Conservation (phyloP, 352 stramenopile genomes). For the Globisporangium iwayamae region DNA sequence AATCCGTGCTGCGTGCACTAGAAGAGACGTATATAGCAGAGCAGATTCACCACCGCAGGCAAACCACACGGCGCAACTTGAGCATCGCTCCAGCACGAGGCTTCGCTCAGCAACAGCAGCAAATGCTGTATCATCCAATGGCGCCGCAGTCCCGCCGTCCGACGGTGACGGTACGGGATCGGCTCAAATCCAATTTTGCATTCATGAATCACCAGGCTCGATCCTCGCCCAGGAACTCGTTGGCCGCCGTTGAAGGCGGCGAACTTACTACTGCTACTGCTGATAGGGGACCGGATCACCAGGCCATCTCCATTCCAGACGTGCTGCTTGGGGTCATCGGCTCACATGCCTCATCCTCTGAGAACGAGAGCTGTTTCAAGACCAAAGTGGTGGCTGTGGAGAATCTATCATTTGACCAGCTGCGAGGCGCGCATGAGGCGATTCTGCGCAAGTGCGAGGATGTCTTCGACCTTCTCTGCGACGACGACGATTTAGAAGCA, state of each 20-base stretch:
- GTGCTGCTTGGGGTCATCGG: conserved; percentile 38
- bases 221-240: not conserved
- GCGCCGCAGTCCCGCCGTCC: conserved; percentile 6
- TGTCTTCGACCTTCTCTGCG: conserved; percentile 59
- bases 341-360: conserved; percentile 12
- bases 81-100: conserved; percentile 12
- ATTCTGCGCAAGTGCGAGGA: conserved; percentile 48
- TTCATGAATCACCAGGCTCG: conserved; percentile 6
- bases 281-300: not conserved
- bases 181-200: conserved; percentile 15
- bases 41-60: conserved; percentile 46
- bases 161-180: conserved; percentile 4
- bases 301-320: conserved; percentile 37
- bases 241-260: not conserved
- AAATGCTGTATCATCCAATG: conserved; percentile 11
- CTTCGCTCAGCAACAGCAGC: too few relatives aligned
- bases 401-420: conserved; percentile 15
- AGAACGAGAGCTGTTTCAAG: conserved; percentile 12
- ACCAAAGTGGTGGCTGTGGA: conserved; percentile 3
- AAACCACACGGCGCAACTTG: conserved; percentile 24
- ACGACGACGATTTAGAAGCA: conserved; percentile 27
- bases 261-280: too few relatives aligned
- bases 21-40: conserved; percentile 64
- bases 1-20: conserved; percentile 41
- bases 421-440: conserved; percentile 21